Evolutionary conservation across 371 early-diverging fungal species (phyloP).

Genomic region (Catenaria anguillulae): DNA sequence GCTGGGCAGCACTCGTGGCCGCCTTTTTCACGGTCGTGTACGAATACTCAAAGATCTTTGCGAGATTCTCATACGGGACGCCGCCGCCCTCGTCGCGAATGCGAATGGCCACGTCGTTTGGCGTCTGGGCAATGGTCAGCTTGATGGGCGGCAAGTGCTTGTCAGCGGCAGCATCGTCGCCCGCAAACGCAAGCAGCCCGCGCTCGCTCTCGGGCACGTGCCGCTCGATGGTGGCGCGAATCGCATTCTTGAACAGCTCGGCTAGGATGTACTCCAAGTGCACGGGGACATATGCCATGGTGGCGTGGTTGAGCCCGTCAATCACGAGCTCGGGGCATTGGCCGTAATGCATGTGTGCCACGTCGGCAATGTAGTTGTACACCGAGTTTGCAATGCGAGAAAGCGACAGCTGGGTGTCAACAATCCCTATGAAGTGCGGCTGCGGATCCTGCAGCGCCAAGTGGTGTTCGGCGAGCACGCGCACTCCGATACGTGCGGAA

Average conservation of each 20-base stretch:
- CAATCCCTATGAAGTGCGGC: conserved; percentile 61
- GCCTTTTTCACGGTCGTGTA: conserved; percentile 72
- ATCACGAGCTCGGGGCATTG: conserved; percentile 56
- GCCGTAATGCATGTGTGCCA: conserved; percentile 88
- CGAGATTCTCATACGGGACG: conserved; percentile 53
- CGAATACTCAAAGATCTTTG: conserved; percentile 79
- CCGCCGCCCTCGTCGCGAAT: conserved; percentile 92
- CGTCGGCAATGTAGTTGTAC: conserved; percentile 57
- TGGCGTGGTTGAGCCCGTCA: conserved; percentile 57
- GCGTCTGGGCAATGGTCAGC: conserved; percentile 64
- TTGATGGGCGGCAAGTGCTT: conserved; percentile 55
- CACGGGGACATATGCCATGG: conserved; percentile 77
- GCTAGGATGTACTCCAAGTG: conserved; percentile 89
- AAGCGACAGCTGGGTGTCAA: conserved; percentile 62
- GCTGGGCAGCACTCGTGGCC: too few species aligned
- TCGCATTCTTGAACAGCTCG: conserved; percentile 83
- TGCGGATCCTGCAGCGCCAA: conserved; percentile 58
- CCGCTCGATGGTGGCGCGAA: conserved; percentile 78
- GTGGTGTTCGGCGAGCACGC: conserved; percentile 87
- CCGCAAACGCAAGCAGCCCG: conserved; percentile 25
- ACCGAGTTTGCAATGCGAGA: conserved; percentile 44
- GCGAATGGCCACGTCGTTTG: conserved; percentile 66
- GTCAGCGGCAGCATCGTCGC: conserved; percentile 13
- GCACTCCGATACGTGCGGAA: conserved; percentile 84
- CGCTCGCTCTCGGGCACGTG: conserved; percentile 17